Conservation (phyloP, 2,329 filamentous ascomycete species). For the Pleochaeta shiraiana region DNA sequence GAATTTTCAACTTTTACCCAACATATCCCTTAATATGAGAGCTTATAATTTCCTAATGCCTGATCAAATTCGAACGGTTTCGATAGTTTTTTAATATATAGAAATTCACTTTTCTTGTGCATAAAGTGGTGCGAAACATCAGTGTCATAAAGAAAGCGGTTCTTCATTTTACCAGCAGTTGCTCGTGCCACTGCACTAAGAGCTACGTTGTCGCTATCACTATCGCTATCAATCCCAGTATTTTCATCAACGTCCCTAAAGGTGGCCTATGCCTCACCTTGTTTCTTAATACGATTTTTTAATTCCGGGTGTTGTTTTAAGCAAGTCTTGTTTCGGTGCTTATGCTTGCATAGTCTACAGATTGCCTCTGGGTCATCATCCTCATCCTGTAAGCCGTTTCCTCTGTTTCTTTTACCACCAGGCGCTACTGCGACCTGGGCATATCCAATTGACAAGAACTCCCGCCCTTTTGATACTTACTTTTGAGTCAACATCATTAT, state of each 20-base stretch:
- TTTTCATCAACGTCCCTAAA: no score
- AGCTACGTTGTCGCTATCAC: neutral
- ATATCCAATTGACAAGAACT: neutral
- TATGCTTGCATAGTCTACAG: neutral
- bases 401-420: neutral
- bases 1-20: neutral
- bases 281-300: no score
- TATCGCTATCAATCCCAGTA: neutral
- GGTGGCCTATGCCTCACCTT: no score
- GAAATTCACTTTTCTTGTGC: neutral
- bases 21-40: neutral
- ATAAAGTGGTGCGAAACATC: constrained; percentile 2
- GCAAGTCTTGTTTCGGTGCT: neutral
- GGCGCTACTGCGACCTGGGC: neutral
- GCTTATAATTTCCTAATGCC: neutral
- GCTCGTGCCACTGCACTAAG: no score
- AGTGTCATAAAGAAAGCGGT: neutral
- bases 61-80: neutral
- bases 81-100: neutral
- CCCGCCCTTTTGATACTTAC: neutral
- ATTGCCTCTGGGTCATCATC: neutral
- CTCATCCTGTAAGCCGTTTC: neutral
- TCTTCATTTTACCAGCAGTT: neutral
- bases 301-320: neutral
- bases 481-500: neutral